Base-by-base conservation (phyloP, 257 asterid species). In the Thymus quinquecostatus region DNA sequence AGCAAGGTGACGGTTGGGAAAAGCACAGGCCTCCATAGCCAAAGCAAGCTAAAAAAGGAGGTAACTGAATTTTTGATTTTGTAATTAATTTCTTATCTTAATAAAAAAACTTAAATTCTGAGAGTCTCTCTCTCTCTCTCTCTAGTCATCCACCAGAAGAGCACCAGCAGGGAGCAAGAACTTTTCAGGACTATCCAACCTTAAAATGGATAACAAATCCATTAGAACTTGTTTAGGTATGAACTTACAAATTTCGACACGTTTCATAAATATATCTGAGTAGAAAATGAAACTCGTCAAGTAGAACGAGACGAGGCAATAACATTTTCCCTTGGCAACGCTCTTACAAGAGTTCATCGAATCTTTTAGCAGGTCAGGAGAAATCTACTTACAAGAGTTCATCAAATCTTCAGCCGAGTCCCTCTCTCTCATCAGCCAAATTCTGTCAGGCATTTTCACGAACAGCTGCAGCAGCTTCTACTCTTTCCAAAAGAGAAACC, bases 1-100 rank as follows among this genome's bases (percentile, higher is more conserved):
- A 75, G 73, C 48, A 74, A 76, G 86, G 92, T 80, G 43, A 8
- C 6, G 41, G 6, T 71, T n/a, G 72, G 72, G 50, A 69, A 74
- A 74, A 65, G 66, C 70, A 64, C 32, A 38, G 61, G 55, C 8
- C 13, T 71, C 53, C 80, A 59, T 41, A 73, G 74, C n/a, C 59
- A 79, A 59, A 78, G 69, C 50, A 80, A 56, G 67, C 48, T 32
- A 55, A 81, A 78, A 43, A 53, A 13, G 5, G 63, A 81, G 87
- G 87, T 83, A 56, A 21, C 60, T 55, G 0, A 51, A 34, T 34
- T 48, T 48, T n/a, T 66, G 11, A 5, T 57, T 27, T 9, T 69
- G 68, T 38, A 38, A 5, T 38, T 27, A 3, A 45, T 36, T 59
- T 49, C 41, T 33, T 34, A 32, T 45, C n/a, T 2, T 21, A 9